Evolutionary conservation across 345 rosid species (phyloP).

Genomic region (Eucalyptus tenuipes): DNA sequence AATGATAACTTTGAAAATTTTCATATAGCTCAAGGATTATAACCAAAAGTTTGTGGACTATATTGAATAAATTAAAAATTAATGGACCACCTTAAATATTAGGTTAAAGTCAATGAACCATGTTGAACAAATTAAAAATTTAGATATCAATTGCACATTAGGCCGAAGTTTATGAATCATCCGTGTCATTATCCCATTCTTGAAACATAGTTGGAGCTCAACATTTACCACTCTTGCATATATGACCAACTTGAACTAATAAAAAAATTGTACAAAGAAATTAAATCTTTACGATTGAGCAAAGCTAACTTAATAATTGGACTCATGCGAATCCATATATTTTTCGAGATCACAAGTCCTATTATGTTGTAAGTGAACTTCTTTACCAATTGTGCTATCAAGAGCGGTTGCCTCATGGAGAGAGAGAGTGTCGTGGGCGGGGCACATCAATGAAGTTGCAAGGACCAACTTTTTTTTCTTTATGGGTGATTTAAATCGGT

Average conservation of each 20-base stretch:
- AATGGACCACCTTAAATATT: too few species aligned
- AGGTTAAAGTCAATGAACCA: too few species aligned
- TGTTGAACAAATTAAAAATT: too few species aligned
- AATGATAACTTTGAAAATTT: too few species aligned
- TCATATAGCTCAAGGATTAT: rapidly evolving
- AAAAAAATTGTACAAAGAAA: neutral
- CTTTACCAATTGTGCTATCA: neutral
- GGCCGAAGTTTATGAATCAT: too few species aligned
- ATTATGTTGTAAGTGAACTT: neutral
- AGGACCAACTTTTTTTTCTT: too few species aligned
- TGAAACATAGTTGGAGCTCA: neutral
- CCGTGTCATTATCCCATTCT: too few species aligned
- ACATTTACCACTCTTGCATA: neutral
- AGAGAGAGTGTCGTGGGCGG: too few species aligned
- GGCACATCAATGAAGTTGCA: too few species aligned
- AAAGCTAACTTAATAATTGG: neutral
- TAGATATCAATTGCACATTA: too few species aligned
- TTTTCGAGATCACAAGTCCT: neutral
- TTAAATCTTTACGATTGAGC: neutral
- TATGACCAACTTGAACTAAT: neutral
- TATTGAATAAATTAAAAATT: too few species aligned
- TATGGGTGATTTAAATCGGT: neutral
- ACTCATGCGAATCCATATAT: neutral
- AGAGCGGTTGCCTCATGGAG: neutral
- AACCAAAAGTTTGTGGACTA: too few species aligned